Percentiles rank a stretch among this genome's conserved stretches.
Conservation (phyloP, 225 moss, liverwort and hornwort species). For the Polytrichum commune region DNA sequence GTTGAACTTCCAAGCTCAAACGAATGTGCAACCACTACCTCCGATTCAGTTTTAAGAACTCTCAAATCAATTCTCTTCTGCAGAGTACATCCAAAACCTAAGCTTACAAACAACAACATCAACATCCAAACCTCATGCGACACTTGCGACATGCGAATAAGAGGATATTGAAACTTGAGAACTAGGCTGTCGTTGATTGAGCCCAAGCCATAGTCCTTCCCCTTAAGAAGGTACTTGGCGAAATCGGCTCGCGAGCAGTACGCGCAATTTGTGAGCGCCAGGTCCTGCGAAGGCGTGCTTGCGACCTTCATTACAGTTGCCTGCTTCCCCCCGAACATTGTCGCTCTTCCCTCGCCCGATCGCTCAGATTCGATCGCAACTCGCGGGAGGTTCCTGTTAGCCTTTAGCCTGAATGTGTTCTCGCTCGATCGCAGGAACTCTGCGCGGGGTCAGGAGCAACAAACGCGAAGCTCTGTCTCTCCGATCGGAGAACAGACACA, state of each 20-base stretch:
- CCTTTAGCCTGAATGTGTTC: too few relatives aligned
- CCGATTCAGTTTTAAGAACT: background rate
- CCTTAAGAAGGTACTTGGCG: conserved; percentile 13
- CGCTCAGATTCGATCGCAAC: too few relatives aligned
- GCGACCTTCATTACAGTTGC: conserved; percentile 27
- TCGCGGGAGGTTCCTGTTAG: too few relatives aligned
- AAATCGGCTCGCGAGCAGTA: conserved; percentile 43
- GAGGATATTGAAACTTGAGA: conserved; percentile 50
- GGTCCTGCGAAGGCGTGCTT: conserved; percentile 43
- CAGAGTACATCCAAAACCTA: background rate
- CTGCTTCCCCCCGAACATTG: conserved; percentile 27
- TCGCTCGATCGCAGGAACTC: too few relatives aligned
- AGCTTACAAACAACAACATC: background rate
- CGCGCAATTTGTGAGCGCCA: conserved; percentile 50
- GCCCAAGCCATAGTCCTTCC: conserved; percentile 32
- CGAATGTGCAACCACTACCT: too few relatives aligned
- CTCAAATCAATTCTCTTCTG: background rate
- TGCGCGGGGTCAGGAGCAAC: too few relatives aligned
- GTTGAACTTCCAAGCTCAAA: too few relatives aligned
- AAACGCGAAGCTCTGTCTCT: too few relatives aligned
- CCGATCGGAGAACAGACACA: too few relatives aligned
- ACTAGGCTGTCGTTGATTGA: conserved; percentile 17
- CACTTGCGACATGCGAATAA: background rate
- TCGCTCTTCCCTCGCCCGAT: background rate
- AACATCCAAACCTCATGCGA: too few relatives aligned